Conservation (phyloP, 1,284 basidiomycete species). For the Tilletiopsis washingtonensis region DNA sequence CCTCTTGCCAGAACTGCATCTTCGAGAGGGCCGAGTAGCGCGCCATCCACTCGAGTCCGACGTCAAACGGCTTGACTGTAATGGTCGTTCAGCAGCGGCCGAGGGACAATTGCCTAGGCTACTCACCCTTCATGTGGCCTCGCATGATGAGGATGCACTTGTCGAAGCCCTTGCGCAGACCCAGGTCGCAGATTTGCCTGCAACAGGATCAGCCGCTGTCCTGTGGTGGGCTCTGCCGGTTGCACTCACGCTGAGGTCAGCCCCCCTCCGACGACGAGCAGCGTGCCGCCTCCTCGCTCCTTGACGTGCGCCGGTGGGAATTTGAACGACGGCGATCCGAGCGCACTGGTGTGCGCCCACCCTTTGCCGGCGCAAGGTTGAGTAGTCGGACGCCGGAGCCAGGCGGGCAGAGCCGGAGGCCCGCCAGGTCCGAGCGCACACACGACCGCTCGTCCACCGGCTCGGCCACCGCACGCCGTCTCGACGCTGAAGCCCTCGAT, state of each 20-base stretch:
- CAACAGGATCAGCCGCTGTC: neutral
- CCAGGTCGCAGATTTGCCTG: conserved; percentile 43
- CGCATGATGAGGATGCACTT: conserved; percentile 44
- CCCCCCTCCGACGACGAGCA: conserved; percentile 47
- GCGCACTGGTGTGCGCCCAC: conserved; percentile 46
- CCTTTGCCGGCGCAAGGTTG: conserved; percentile 4
- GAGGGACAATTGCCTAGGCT: neutral
- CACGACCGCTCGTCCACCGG: conserved; percentile 28
- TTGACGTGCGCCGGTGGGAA: conserved; percentile 6
- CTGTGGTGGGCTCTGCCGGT: neutral
- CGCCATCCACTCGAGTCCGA: conserved; percentile 41
- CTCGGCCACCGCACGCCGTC: conserved; percentile 2
- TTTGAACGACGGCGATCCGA: conserved; percentile 22
- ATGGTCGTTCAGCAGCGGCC: neutral
- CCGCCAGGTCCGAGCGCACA: conserved; percentile 44
- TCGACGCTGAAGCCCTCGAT: conserved; percentile 8
- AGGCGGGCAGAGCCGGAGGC: conserved; percentile 30
- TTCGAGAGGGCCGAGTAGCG: conserved; percentile 37
- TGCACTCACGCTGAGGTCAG: conserved; percentile 40
- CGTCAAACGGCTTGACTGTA: conserved; percentile 41
- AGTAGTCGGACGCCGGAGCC: conserved; percentile 3
- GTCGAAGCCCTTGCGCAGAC: conserved; percentile 31
- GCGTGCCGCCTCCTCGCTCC: conserved; percentile 2
- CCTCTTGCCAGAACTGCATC: conserved; percentile 46
- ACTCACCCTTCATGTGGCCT: conserved; percentile 32